Base-by-base conservation (phyloP, 2,329 filamentous ascomycete species). In the Aspergillus luchuensis region DNA sequence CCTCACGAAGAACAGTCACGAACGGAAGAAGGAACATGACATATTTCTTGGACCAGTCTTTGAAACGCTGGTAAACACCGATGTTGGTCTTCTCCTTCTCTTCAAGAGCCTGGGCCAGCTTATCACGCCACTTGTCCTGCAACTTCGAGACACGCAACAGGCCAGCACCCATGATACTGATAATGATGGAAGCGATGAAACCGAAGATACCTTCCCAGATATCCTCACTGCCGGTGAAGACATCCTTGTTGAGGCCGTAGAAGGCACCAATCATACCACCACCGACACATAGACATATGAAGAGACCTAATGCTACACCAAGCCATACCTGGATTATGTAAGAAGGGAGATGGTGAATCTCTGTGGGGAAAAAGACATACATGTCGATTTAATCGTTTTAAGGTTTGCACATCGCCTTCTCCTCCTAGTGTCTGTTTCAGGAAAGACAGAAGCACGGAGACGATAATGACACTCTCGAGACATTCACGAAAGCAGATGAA, bases 401-500 rank as follows among this genome's bases (percentile, higher is more conserved):
- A 89, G 1, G 89, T 78, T 2, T 68, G 72, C 5, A 77, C 77
- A 78, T 92, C 88, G 61, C 83, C 78, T 58, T 87, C 82, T 8
- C 88, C 85, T 0, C 86, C 86, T 39, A 96, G 84, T 3, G 89
- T 91, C 74, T 95, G 90, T 76, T 94, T 95, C 60, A 96, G 80
- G 74, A 95, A 96, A 21, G 91, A 87, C 43, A 96, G 84, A 36
- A 96, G 81, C n/a, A 96, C 89, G 0, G 92, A 94, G 64, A 96
- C 87, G 68, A 96, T 91, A 71, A 96, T 92, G 70, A 85, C 88
- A 0, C 89, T 90, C 80, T 96, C 92, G 51, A 96, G 81, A 45
- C 87, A 87, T 79, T 96, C 92, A 72, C 92, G 88, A 74, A 96
- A 95, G 78, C 91, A 88, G 74, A 97, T 91, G 80, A 97, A 93